Evolutionary conservation across 148 eudicot species (phyloP).

Genomic region (Amaranthus cruentus): DNA sequence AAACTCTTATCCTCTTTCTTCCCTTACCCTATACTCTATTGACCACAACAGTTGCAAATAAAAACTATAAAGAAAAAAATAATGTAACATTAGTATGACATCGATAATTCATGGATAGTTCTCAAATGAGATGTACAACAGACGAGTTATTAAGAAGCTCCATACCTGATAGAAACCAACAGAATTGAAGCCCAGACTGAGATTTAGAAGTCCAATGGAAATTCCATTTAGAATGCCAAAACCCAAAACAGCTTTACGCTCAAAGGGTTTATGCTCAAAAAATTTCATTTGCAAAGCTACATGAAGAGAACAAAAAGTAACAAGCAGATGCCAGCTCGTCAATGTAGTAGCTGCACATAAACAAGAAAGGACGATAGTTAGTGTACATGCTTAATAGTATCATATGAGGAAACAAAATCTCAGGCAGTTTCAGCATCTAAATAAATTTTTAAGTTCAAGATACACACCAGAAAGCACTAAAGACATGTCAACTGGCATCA

Average conservation of each 20-base stretch:
- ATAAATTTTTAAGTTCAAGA: not conserved
- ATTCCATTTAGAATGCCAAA: constrained; percentile 87
- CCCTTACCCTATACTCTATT: not conserved
- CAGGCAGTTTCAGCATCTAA: too few relatives aligned
- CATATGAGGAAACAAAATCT: not conserved
- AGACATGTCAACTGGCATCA: not conserved
- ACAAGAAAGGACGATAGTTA: constrained; percentile 9
- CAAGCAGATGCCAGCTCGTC: constrained; percentile 81
- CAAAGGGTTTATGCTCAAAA: constrained; percentile 41
- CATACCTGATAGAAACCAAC: constrained; percentile 96
- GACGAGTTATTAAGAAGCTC: not conserved
- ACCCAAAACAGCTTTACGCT: constrained; percentile 72
- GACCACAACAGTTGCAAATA: not conserved
- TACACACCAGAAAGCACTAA: not conserved
- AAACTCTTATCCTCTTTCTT: not conserved
- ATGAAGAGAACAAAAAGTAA: constrained; percentile 49
- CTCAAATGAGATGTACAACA: not conserved
- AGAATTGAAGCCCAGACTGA: constrained; percentile 93
- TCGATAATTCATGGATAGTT: too few relatives aligned
- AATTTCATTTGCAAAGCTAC: constrained; percentile 64
- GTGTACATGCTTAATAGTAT: not conserved
- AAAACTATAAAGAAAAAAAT: not conserved
- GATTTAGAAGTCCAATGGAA: constrained; percentile 90
- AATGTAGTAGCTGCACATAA: constrained; percentile 73
- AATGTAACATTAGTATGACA: not conserved